Evolutionary conservation across 805 yeast genomes (phyloP).

Genomic region (Teunomyces cretensis): DNA sequence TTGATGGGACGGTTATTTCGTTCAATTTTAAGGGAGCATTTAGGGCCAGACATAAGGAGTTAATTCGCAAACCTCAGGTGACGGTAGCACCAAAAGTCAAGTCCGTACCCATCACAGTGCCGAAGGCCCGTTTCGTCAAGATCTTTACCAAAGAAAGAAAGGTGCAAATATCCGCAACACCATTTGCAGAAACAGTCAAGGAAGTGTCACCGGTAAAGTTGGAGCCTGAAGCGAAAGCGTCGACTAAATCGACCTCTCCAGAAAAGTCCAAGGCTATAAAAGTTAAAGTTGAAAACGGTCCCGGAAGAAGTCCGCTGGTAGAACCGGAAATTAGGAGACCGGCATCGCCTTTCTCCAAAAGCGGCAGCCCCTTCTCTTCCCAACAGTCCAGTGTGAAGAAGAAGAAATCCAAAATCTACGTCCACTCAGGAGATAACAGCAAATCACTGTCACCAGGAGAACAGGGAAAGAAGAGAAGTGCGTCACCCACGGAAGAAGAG

Average conservation of each 20-base stretch:
- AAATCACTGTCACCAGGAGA: slow-evolving; percentile 8
- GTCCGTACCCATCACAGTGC: slow-evolving; percentile 15
- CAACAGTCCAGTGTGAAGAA: slow-evolving; percentile 14
- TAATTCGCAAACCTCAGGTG: slow-evolving; percentile 2
- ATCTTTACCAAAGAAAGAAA: slow-evolving; percentile 34
- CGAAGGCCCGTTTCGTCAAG: slow-evolving; percentile 36
- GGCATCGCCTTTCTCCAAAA: slow-evolving; percentile 14
- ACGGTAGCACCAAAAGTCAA: not conserved
- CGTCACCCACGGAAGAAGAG: slow-evolving; percentile 2
- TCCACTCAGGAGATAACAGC: slow-evolving; percentile 18
- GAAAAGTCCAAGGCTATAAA: not conserved
- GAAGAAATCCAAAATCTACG: slow-evolving; percentile 28
- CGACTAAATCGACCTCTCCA: not conserved
- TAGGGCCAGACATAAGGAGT: slow-evolving; percentile 5
- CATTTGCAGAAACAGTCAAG: slow-evolving; percentile 26
- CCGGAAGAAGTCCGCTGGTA: slow-evolving; percentile 10
- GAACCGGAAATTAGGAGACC: slow-evolving; percentile 12
- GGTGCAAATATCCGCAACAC: slow-evolving; percentile 42
- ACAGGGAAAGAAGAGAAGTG: not conserved
- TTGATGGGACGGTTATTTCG: slow-evolving; percentile 2
- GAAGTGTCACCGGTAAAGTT: not conserved
- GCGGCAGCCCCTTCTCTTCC: slow-evolving; percentile 19
- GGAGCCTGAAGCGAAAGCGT: not conserved
- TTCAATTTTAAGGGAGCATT: slow-evolving; percentile 8
- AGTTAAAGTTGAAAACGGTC: not conserved